A percentile compares a stretch with the other conserved stretches of the same genome.
Conservation (phyloP, 768 basidiomycete species). For the Pholiota molesta region DNA sequence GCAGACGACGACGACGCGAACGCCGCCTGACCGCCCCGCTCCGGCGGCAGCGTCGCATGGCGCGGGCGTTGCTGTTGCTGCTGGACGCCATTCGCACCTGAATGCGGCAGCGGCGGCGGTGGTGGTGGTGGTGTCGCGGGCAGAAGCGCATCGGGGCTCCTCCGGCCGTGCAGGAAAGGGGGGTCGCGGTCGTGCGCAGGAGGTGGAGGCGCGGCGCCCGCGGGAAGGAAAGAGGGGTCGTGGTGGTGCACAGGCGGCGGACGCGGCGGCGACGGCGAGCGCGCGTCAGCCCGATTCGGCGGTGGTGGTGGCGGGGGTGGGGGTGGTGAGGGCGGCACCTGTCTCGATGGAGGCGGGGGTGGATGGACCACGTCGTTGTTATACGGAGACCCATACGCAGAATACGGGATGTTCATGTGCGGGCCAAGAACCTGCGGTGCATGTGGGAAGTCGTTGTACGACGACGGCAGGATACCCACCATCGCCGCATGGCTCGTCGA, state of each 20-base stretch:
- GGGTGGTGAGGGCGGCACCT: background rate
- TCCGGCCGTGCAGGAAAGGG: background rate
- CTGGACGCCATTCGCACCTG: background rate
- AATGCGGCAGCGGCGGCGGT: background rate
- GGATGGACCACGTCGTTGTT: slow-evolving; percentile 13
- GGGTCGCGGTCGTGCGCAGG: background rate
- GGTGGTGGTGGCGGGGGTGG: background rate
- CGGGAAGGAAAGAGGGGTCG: background rate
- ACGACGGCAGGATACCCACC: slow-evolving; percentile 16
- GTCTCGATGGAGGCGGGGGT: background rate
- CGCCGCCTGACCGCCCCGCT: slow-evolving; percentile 4
- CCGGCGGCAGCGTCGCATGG: too few relatives aligned
- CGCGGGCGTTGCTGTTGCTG: background rate
- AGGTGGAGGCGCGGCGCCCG: slow-evolving; percentile 12
- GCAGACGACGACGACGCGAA: too few relatives aligned
- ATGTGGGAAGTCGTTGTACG: slow-evolving; percentile 23
- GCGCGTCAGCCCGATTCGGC: slow-evolving; percentile 1
- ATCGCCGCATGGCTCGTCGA: slow-evolving; percentile 18
- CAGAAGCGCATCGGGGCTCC: background rate
- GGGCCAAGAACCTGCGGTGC: slow-evolving; percentile 13
- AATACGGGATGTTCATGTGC: slow-evolving; percentile 9
- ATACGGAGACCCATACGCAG: too few relatives aligned
- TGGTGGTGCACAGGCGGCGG: too few relatives aligned
- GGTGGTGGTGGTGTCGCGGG: too few relatives aligned
- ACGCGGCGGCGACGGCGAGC: background rate